Base-by-base conservation (phyloP, 2,329 filamentous ascomycete genomes). In the Colletotrichum orchidophilum region DNA sequence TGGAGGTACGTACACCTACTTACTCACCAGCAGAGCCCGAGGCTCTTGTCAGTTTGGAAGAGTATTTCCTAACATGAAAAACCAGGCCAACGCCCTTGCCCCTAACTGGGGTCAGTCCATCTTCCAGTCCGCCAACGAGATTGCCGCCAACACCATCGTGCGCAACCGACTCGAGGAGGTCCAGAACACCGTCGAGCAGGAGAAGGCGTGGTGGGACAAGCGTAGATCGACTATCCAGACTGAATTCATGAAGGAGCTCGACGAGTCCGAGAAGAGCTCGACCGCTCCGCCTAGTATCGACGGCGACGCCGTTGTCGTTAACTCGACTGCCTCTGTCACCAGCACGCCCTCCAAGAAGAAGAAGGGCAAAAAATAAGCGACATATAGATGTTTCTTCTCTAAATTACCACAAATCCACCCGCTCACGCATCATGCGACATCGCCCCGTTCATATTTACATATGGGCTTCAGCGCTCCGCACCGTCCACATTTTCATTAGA, bases 111-210 rank as follows among this genome's bases (percentile, higher is more conserved):
- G 96, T 73, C 92, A 96, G 79, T 91, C 90, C 67, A 98, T 99
- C 81, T 99, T 99, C 88, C 96, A 99, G 82, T 95, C 94, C 55
- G 96, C 96, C 66, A 97, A 97, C 82, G 96, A 99, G 83, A 98
- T 99, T 83, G 91, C 93, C 70, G 92, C 94, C 78, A 98, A 98
- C 83, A 88, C 90, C 52, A 84, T 91, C 57, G 88, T 97, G 78
- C 93, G 94, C 75, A 87, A 92, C 74, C 89, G 92, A 60, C 87
- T 97, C 24, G 88, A 91, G 57, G 92, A 95, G 73, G 90, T 97
- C 70, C 91, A 95, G 76, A 84, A 86, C 31, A 92, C 94, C 77
- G 85, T 91, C 1, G 87, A 88, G 11, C 85, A 90, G 50, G 96
- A 98, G 83, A 94, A 93, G 83, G 88, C 92, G 78, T 97, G 95